Percentiles rank a stretch among this genome's conserved stretches.
Evolutionary conservation across 306 rosid genomes (phyloP).

Genomic region (Trifolium fragiferum): DNA sequence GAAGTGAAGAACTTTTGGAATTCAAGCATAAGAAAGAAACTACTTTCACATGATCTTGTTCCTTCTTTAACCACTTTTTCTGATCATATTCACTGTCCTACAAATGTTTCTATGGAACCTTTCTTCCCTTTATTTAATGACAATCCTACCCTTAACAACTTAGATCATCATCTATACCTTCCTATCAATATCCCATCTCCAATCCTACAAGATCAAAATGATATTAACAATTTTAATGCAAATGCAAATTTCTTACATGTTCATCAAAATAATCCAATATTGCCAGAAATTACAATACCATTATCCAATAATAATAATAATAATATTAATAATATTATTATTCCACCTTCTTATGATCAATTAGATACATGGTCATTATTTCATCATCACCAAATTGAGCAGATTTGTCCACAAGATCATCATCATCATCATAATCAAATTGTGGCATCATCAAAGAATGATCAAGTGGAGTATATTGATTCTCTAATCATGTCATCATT

Average conservation of each 20-base stretch:
- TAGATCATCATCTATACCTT: no score
- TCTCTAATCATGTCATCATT: constrained; percentile 44
- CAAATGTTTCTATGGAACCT: constrained; percentile 52
- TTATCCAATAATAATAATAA: not conserved
- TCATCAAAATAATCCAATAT: constrained; percentile 39
- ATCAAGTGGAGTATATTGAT: no score
- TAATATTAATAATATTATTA: not conserved
- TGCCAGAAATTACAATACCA: constrained; percentile 42
- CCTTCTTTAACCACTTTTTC: constrained; percentile 56
- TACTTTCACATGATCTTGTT: constrained; percentile 60
- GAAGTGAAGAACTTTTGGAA: constrained; percentile 99
- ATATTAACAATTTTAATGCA: constrained; percentile 43
- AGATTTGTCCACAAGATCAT: no score
- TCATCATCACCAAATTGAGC: no score
- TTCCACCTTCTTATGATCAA: constrained; percentile 46
- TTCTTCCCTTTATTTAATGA: constrained; percentile 59
- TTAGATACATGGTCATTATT: constrained; percentile 47
- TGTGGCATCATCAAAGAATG: constrained; percentile 28
- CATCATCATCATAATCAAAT: constrained; percentile 3
- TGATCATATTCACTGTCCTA: no score
- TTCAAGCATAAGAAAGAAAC: constrained; percentile 94
- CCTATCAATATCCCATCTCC: constrained; percentile 43
- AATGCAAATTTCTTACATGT: constrained; percentile 45
- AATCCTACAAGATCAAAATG: constrained; percentile 52
- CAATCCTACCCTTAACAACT: constrained; percentile 56